These are phyloP conservation scores for Vigna mungo DNA, from an alignment of 306 rosid species.

Conservation along the genomic window DNA sequence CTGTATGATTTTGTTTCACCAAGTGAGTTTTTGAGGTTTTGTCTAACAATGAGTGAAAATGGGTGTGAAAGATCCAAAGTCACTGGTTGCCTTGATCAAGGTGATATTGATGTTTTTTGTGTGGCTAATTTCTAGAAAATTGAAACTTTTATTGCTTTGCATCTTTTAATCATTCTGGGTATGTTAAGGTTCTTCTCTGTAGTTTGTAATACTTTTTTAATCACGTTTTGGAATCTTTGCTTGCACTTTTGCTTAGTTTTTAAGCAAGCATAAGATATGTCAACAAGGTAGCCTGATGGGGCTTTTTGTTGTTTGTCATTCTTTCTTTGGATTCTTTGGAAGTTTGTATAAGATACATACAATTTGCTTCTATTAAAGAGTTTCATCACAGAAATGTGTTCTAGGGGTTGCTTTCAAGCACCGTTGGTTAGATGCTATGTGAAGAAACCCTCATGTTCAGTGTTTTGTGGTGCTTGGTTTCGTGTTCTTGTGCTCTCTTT, in stretches of 20 bases:
- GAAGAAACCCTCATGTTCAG: conserved; percentile 73
- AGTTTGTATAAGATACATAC: conserved; percentile 40
- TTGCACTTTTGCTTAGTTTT: conserved; percentile 66
- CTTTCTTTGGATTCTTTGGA: conserved; percentile 61
- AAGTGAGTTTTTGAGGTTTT: conserved; percentile 30
- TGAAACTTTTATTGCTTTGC: conserved; percentile 2
- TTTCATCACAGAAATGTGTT: conserved; percentile 55
- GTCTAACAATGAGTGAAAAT: conserved; percentile 18
- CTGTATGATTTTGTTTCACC: conserved; percentile 9
- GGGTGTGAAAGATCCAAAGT: not conserved
- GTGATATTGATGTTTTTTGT: conserved; percentile 36
- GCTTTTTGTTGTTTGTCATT: conserved; percentile 53
- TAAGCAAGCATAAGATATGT: conserved; percentile 64
- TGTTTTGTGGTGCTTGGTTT: conserved; percentile 60
- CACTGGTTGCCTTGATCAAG: not conserved
- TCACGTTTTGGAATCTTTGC: conserved; percentile 51
- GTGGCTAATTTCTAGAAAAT: conserved; percentile 41
- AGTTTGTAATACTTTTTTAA: conserved; percentile 26
- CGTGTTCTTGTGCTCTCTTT: conserved; percentile 50
- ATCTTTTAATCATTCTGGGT: conserved; percentile 51
- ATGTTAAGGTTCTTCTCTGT: conserved; percentile 47
- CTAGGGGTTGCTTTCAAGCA: conserved; percentile 68
- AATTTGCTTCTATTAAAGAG: conserved; percentile 43
- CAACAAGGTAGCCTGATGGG: conserved; percentile 40
- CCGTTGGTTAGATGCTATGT: conserved; percentile 60